Evolutionary conservation across 495 filamentous ascomycete genomes (phyloP).

Genomic region (Bacidia rubella): DNA sequence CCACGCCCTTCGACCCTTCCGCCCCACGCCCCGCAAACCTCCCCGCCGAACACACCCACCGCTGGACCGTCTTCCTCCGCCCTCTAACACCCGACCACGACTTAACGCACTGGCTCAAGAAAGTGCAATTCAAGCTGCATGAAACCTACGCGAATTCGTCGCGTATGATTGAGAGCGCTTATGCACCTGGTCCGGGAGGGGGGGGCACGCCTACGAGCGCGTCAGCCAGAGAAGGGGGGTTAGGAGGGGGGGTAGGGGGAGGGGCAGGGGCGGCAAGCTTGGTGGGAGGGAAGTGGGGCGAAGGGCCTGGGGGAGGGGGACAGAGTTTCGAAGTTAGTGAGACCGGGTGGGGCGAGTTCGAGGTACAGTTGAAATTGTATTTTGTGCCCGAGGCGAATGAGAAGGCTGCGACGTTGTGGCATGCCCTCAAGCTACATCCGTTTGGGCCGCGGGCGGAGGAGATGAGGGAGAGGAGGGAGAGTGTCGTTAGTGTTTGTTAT

Average conservation of each 20-base stretch:
- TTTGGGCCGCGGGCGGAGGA: constrained; percentile 70
- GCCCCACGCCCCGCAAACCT: constrained; percentile 43
- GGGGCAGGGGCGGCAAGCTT: background rate
- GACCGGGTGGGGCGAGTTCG: constrained; percentile 96
- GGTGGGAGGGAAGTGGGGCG: background rate
- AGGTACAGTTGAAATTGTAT: constrained; percentile 83
- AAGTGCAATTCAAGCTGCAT: constrained; percentile 95
- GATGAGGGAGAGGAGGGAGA: constrained; percentile 49
- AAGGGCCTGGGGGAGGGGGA: background rate
- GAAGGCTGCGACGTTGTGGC: constrained; percentile 83
- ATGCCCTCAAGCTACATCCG: constrained; percentile 80
- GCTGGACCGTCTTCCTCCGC: constrained; percentile 60
- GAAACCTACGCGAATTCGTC: constrained; percentile 84
- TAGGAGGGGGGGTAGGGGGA: background rate
- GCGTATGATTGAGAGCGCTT: constrained; percentile 56
- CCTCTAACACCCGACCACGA: constrained; percentile 73
- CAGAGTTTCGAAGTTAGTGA: constrained; percentile 62
- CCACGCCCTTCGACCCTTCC: constrained; percentile 57
- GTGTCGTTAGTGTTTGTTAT: constrained; percentile 62
- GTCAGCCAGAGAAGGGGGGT: too few species aligned
- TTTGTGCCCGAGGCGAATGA: constrained; percentile 75
- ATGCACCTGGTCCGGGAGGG: constrained; percentile 23
- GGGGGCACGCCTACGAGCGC: background rate
- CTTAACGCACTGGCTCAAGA: constrained; percentile 89
- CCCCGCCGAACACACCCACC: constrained; percentile 75